Conservation (phyloP, 202 grass and related monocot species). For the Panicum virgatum region DNA sequence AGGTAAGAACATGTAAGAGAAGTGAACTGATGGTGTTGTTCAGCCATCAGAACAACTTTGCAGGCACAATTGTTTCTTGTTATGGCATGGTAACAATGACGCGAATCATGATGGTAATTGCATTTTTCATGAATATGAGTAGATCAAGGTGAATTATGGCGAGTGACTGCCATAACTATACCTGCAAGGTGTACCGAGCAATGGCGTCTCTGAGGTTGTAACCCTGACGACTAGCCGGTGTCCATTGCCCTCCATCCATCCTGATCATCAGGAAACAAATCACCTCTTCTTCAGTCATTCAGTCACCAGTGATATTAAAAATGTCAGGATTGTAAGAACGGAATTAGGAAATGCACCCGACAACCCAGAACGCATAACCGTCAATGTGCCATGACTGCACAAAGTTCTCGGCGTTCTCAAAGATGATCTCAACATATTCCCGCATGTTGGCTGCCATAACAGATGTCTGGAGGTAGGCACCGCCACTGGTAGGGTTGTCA, state of each 20-base stretch:
- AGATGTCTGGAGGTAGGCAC: slow-evolving; percentile 67
- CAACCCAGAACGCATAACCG: slow-evolving; percentile 84
- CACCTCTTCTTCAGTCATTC: neutral
- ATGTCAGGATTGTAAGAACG: neutral
- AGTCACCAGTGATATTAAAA: neutral
- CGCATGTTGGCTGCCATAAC: slow-evolving; percentile 81
- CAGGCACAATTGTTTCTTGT: neutral
- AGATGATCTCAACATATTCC: slow-evolving; percentile 75
- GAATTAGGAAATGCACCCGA: slow-evolving; percentile 47
- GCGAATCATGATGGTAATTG: neutral
- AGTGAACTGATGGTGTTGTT: neutral
- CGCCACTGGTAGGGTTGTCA: slow-evolving; percentile 51
- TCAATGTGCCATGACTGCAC: slow-evolving; percentile 88
- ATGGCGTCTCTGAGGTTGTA: slow-evolving; percentile 77
- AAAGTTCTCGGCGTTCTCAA: slow-evolving; percentile 66
- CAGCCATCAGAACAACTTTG: neutral
- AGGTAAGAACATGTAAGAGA: neutral
- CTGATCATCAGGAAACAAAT: slow-evolving; percentile 37
- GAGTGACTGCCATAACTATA: slow-evolving; percentile 16
- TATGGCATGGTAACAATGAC: neutral
- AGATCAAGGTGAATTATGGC: neutral
- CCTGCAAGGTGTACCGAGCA: slow-evolving; percentile 76
- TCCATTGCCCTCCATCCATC: slow-evolving; percentile 87
- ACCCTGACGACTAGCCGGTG: slow-evolving; percentile 52
- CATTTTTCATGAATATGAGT: slow-evolving; percentile 6